Evolutionary conservation across 352 stramenopile species (phyloP), one percentile per base, ranked within the genome.

Genomic region (Phytophthora hibernalis): DNA sequence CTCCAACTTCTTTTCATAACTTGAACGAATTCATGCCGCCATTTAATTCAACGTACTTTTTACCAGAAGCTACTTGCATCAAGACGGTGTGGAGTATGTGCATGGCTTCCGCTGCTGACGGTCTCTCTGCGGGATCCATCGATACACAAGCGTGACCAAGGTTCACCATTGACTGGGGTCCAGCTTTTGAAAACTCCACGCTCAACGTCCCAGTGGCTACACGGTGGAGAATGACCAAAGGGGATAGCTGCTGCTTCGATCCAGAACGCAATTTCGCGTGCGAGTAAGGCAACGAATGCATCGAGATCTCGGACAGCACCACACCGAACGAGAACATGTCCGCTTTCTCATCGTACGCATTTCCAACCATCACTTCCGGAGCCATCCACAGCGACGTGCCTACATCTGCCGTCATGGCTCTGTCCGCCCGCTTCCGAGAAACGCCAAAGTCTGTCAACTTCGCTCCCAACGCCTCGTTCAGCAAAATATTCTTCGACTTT

Each of bases 391-490:
- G 42, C 20, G 54, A 61, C 18, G 54, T 61, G 42, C 54, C 54
- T 13, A 76, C 54, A 13, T 60, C 57, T 20, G 69, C 69, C 12
- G 69, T 77, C 69, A 76, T 72, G 15, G 53, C 43, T 11, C 59
- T 33, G 35, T 52, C 54, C 6, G 51, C 37, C 11, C 62, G 58
- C 50, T 79, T 67, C 2, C 76, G 65, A 2, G 71, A 78, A 24
- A 80, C 70, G 16, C 79, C 79, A 75, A 90, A 90, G 60, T 90
- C 81, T 20, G 72, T 90, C 49, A 90, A 53, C 45, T 90, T 90
- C 10, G 79, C 79, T 11, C 82, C 64, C 54, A 82, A 37, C 4
- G 79, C 59, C 8, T 53, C 35, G 57, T 75, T 85, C 12, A 85
- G 26, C 30, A 61, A 9, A 15, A 61, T 61, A 35, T 61, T 61